Evolutionary conservation across 2,329 filamentous ascomycete species (phyloP), one percentile per base, ranked within the genome.

Genomic region (Trichoderma hamatum): DNA sequence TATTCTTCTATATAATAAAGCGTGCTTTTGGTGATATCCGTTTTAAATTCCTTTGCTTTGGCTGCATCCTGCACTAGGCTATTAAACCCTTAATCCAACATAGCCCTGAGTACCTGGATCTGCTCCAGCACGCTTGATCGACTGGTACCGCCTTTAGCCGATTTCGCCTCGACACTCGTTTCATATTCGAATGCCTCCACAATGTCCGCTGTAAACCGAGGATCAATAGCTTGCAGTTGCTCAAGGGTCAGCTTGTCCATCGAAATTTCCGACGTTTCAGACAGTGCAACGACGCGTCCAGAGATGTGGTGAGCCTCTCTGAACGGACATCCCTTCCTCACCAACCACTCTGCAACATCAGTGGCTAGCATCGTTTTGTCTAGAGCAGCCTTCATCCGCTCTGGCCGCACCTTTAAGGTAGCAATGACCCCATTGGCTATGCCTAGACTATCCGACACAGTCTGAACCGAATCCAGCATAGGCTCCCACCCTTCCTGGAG

Each of bases 401-500:
- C 89, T 0, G 91, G 88, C 75, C 87, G 84, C 71, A 91, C 85
- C 7, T 83, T 86, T 13, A 96, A 83, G 0, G 93, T 96, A 1
- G 88, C 88, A 3, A 97, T 84, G 5, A 96, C 91, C 67, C 94
- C 92, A 32, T 91, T 92, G 34, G 92, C 92, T 74, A 97, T 97
- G 79, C 91, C 89, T 67, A 96, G 86, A 76, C 91, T 93, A 82
- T 96, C 91, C 68, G 85, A 86, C 71, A 96, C 85, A 6, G 92
- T 95, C 85, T 93, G 92, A 80, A 94, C 87, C 78, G 90, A 88
- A 79, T 96, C 92, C 61, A 97, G 87, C 81, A 97, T 88, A n/a
- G 91, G 90, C 84, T 96, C 91, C 71, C 92, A 90, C 69, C 88
- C 90, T 81, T 97, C 93, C 81, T 97, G 93, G 21, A 96, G 81